Evolutionary conservation across 1,284 basidiomycete genomes (phyloP), one percentile per base, ranked within the genome.

Genomic region (Cerioporus squamosus): DNA sequence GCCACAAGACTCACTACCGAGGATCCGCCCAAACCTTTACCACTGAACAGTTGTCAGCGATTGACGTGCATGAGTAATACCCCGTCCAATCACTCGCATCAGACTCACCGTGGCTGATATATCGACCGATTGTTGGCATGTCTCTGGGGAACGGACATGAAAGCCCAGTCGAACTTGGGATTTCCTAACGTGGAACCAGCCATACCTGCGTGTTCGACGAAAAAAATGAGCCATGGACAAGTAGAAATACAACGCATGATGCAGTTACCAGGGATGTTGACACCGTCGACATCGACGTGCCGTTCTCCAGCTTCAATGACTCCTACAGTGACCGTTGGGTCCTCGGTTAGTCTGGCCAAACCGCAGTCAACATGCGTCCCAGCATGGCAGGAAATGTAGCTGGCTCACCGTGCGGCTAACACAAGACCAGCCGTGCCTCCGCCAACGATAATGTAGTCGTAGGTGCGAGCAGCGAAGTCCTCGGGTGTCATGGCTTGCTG

Each of bases 311-410:
- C 61, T 68, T 66, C 42, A 71, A 67, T 53, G 43, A 76, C 69
- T 40, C 72, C 62, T n/a, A 75, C 73, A 7, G 73, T 72, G 29
- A 70, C 67, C 23, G 64, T 59, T 0, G 76, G 66, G 56, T 84
- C 77, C 53, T 81, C 80, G 0, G 74, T 71, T n/a, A 85, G 70
- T 17, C 61, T 62, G 22, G 17, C 17, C 6, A 12, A 9, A 15
- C 22, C 12, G 26, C 40, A 14, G 33, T 38, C 40, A 42, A 12
- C 40, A 10, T 9, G n/a, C 2, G n/a, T 18, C 5, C n/a, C 7
- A 49, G 1, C 9, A 17, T 17, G 8, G 6, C 14, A 36, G 5
- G 6, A 29, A 22, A n/a, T 17, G 14, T 2, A 22, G 20, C 12
- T 5, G 15, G n/a, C 49, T 14, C 15, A 58, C 60, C 60, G 36